Percentiles rank a stretch among this genome's conserved stretches.
These are phyloP conservation scores for Santalum album DNA, from an alignment of 164 flowering plant genomes.

Conservation along the genomic window DNA sequence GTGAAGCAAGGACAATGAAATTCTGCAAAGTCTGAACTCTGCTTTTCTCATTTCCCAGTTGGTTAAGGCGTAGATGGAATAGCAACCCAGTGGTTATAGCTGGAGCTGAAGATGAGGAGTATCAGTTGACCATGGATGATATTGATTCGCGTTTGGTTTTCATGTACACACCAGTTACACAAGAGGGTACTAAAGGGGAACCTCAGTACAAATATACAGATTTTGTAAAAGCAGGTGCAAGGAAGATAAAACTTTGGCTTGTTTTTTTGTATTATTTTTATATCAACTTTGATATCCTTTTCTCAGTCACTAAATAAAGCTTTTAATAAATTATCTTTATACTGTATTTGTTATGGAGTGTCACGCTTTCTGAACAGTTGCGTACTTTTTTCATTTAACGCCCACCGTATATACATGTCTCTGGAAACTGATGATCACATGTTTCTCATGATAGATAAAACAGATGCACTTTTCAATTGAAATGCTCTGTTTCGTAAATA, in stretches of 20 bases:
- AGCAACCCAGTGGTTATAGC: constrained; percentile 81
- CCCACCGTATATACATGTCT: too few species aligned
- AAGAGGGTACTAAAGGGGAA: constrained; percentile 95
- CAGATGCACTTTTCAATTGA: too few species aligned
- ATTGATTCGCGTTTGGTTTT: constrained; percentile 89
- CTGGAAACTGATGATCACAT: too few species aligned
- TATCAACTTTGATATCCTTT: too few species aligned
- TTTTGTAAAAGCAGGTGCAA: constrained; percentile 83
- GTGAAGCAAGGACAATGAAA: background rate
- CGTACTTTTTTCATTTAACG: too few species aligned
- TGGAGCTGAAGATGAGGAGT: constrained; percentile 94
- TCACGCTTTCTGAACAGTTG: too few species aligned
- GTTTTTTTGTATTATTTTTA: background rate
- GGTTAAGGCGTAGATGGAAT: constrained; percentile 94
- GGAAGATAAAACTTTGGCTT: constrained; percentile 2
- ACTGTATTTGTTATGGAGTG: too few species aligned
- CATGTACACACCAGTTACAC: constrained; percentile 96
- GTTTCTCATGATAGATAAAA: too few species aligned
- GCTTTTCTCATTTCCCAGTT: constrained; percentile 35
- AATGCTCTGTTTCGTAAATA: too few species aligned
- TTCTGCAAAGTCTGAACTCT: background rate
- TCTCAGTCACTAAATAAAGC: too few species aligned
- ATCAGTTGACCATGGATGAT: constrained; percentile 67
- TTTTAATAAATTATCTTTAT: too few species aligned
- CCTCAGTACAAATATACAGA: constrained; percentile 98